phyloP scores from a whole-genome alignment of 495 filamentous ascomycete species.

The Xylaria sp. region DNA sequence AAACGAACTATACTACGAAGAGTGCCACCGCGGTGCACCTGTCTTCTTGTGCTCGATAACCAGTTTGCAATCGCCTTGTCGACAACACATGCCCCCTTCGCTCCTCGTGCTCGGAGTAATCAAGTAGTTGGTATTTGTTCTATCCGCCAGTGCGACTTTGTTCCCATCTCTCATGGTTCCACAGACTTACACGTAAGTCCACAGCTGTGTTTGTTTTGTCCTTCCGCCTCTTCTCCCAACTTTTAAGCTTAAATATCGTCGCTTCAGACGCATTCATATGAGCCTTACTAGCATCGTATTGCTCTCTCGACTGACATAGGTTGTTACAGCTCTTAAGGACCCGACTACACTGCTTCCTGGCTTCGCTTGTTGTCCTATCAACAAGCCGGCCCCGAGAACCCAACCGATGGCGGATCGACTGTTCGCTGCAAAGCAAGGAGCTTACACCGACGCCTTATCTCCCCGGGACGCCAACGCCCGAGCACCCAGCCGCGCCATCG shows the following conservation, averaged over 20 bases:
- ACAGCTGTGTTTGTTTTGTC: slow-evolving; percentile 22
- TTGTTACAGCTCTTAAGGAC: neutral
- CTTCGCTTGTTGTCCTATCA: slow-evolving; percentile 27
- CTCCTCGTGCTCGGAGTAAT: neutral
- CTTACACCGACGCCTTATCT: slow-evolving; percentile 73
- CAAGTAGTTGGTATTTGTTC: neutral
- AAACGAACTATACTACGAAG: slow-evolving; percentile 33
- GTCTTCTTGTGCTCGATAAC: slow-evolving; percentile 5
- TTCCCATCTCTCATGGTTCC: slow-evolving; percentile 10
- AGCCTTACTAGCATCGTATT: neutral
- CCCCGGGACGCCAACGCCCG: slow-evolving; percentile 73
- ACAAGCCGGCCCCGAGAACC: slow-evolving; percentile 15
- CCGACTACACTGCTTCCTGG: slow-evolving; percentile 20
- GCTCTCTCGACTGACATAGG: neutral
- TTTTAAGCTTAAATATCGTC: neutral
- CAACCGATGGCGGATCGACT: slow-evolving; percentile 41
- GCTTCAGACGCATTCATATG: neutral
- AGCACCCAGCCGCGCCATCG: slow-evolving; percentile 49
- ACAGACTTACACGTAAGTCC: slow-evolving; percentile 21
- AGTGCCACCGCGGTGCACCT: neutral
- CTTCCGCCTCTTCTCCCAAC: no score
- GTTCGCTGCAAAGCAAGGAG: slow-evolving; percentile 45
- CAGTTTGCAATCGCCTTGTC: slow-evolving; percentile 20
- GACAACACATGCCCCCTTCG: neutral
- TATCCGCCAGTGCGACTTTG: slow-evolving; percentile 1